Evolutionary conservation across 148 eudicot genomes (phyloP).

Genomic region (Tetragonia tetragonoides): DNA sequence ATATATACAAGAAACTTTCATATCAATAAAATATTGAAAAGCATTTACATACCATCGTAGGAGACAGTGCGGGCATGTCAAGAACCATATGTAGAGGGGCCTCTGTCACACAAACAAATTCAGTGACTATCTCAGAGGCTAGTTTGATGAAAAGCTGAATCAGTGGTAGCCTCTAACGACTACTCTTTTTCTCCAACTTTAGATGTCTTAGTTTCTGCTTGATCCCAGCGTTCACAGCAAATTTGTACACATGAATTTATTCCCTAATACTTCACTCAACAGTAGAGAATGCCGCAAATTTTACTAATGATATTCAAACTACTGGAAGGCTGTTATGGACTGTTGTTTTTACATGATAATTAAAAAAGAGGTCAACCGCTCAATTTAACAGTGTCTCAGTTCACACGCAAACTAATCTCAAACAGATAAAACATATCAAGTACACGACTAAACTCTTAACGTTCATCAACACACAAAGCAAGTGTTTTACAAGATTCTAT

Average conservation of each 20-base stretch:
- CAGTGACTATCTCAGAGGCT: constrained; percentile 9
- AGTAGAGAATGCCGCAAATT: neutral
- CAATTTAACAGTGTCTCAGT: neutral
- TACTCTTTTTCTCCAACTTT: neutral
- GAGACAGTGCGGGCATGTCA: constrained; percentile 94
- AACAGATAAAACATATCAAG: too few species aligned
- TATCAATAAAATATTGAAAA: neutral
- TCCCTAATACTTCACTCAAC: neutral
- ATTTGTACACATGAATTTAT: neutral
- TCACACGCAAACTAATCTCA: too few species aligned
- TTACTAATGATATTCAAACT: neutral
- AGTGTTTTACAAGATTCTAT: neutral
- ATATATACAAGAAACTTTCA: neutral
- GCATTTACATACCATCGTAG: constrained; percentile 71
- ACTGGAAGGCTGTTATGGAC: neutral
- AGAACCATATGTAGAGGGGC: constrained; percentile 53
- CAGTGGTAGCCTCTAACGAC: neutral
- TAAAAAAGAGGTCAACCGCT: neutral
- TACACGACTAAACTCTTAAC: neutral
- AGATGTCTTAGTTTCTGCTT: neutral
- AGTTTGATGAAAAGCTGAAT: neutral
- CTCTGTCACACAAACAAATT: constrained; percentile 47
- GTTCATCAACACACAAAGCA: neutral
- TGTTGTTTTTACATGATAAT: neutral
- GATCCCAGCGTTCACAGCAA: neutral